Conservation (phyloP, 2,329 filamentous ascomycete genomes). For the Ilyonectria sp. region DNA sequence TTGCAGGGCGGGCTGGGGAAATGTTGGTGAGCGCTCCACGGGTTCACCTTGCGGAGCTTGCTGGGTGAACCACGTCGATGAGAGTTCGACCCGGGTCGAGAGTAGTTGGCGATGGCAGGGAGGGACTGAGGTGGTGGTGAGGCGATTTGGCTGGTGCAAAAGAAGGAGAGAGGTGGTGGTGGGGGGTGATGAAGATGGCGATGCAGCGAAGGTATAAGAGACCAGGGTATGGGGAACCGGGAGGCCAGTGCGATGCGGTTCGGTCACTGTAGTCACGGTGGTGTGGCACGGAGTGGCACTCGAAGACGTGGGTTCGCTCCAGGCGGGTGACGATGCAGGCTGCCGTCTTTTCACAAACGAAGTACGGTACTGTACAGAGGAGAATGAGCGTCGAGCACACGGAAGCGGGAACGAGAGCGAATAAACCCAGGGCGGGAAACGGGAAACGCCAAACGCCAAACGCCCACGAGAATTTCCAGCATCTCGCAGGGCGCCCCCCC, state of each 20-base stretch:
- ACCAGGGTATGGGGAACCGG: conserved; percentile 6
- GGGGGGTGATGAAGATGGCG: neutral
- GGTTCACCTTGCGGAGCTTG: neutral
- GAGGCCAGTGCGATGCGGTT: neutral
- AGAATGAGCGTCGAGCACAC: neutral
- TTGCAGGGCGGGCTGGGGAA: neutral
- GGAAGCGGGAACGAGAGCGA: neutral
- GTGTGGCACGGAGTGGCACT: conserved; percentile 22
- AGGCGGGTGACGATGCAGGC: conserved; percentile 4
- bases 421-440: conserved; percentile 1
- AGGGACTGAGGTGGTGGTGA: neutral
- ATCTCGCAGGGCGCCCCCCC: conserved; percentile 2
- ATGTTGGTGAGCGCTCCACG: neutral
- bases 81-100: neutral
- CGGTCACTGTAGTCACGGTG: conserved; percentile 4
- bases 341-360: neutral
- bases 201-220: conserved; percentile 15
- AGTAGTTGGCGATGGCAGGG: neutral
- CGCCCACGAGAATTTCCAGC: conserved; percentile 5
- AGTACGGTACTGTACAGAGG: neutral
- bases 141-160: neutral
- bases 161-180: neutral
- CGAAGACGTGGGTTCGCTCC: conserved; percentile 16
- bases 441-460: neutral
- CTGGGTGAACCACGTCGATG: neutral